Evolutionary conservation across 768 basidiomycete genomes (phyloP).

Genomic region (Amanita subjunquillea): DNA sequence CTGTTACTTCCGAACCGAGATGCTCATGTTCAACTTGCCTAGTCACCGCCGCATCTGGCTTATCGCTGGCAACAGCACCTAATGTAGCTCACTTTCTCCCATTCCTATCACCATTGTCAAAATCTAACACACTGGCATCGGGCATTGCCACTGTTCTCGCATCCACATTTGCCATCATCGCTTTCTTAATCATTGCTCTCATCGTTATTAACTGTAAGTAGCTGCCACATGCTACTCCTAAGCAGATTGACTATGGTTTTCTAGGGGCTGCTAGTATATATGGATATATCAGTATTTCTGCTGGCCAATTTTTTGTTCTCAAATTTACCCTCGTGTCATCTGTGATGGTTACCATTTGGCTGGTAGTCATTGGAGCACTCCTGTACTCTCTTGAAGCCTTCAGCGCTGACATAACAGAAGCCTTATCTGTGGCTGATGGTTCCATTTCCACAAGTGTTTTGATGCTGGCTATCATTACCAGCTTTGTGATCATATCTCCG

Average conservation of each 20-base stretch:
- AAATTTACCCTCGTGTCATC: slow-evolving; percentile 54
- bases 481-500: slow-evolving; percentile 59
- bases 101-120: slow-evolving; percentile 47
- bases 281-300: slow-evolving; percentile 54
- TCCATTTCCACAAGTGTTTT: slow-evolving; percentile 62
- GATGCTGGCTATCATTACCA: slow-evolving; percentile 46
- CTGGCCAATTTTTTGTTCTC: slow-evolving; percentile 48
- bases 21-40: slow-evolving; percentile 2
- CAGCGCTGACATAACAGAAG: slow-evolving; percentile 23
- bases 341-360: slow-evolving; percentile 45
- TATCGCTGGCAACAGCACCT: slow-evolving; percentile 60
- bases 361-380: slow-evolving; percentile 58
- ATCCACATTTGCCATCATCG: slow-evolving; percentile 48
- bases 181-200: slow-evolving; percentile 50
- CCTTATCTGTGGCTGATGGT: slow-evolving; percentile 51
- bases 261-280: slow-evolving; percentile 43
- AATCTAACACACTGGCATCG: slow-evolving; percentile 37
- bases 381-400: slow-evolving; percentile 59
- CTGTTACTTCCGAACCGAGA: slow-evolving; percentile 4
- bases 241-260: slow-evolving; percentile 6
- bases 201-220: slow-evolving; percentile 44
- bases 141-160: slow-evolving; percentile 62
- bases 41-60: slow-evolving; percentile 67
- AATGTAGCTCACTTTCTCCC: slow-evolving; percentile 63
- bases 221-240: slow-evolving; percentile 1